These are phyloP conservation scores for Infundibulicybe gibba DNA, from an alignment of 768 basidiomycete genomes.

Conservation along the genomic window DNA sequence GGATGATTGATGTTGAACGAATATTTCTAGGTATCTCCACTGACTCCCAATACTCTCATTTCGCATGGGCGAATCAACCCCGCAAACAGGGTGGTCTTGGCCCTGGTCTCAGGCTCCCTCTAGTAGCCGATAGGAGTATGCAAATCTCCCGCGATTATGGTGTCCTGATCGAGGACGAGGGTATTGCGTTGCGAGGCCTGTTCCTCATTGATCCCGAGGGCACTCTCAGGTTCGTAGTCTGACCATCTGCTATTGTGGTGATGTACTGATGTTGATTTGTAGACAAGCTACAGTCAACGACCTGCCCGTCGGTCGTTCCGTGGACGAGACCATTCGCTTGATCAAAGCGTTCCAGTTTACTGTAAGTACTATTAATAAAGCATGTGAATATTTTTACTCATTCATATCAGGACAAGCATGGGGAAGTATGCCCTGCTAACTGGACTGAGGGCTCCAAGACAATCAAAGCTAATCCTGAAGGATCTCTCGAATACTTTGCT, in stretches of 20 bases:
- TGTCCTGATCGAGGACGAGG: slow-evolving; percentile 84
- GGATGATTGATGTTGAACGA: not conserved
- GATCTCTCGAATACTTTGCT: slow-evolving; percentile 72
- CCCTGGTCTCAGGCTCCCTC: slow-evolving; percentile 79
- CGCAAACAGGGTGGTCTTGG: slow-evolving; percentile 89
- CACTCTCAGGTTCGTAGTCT: slow-evolving; percentile 46
- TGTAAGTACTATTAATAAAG: slow-evolving; percentile 36
- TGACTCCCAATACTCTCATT: slow-evolving; percentile 85
- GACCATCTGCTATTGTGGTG: not conserved
- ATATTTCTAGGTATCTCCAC: slow-evolving; percentile 67
- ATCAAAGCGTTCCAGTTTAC: slow-evolving; percentile 93
- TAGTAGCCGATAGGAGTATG: slow-evolving; percentile 80
- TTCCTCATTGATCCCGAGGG: slow-evolving; percentile 89
- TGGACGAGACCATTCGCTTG: slow-evolving; percentile 88
- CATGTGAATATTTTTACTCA: not conserved
- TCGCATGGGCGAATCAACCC: slow-evolving; percentile 80
- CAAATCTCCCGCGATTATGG: slow-evolving; percentile 82
- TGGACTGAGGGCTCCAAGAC: slow-evolving; percentile 83
- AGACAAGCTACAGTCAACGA: slow-evolving; percentile 90
- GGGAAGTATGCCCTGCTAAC: slow-evolving; percentile 91
- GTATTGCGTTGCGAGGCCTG: slow-evolving; percentile 82
- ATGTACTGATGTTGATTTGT: not conserved
- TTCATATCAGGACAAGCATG: slow-evolving; percentile 66
- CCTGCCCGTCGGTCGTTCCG: slow-evolving; percentile 91
- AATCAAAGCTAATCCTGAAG: slow-evolving; percentile 76